These are phyloP conservation scores for Penicillium sumatraense DNA, from an alignment of 2,329 filamentous ascomycete species.

Conservation along the genomic window DNA sequence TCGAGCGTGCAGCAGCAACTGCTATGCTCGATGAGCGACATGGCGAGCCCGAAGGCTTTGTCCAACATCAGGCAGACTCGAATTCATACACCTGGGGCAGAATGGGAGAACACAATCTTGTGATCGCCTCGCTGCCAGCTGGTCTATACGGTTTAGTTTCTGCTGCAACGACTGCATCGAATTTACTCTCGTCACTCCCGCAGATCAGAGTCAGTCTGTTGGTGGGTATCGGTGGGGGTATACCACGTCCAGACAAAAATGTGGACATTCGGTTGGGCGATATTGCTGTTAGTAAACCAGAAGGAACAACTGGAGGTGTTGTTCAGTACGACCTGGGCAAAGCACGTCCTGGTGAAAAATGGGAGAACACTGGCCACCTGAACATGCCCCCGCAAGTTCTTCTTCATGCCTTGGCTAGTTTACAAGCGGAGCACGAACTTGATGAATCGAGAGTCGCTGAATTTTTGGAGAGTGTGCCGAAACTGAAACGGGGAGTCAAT, in stretches of 20 bases:
- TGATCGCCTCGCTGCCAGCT: slow-evolving; percentile 14
- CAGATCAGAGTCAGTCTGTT: slow-evolving; percentile 23
- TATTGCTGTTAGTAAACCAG: slow-evolving; percentile 29
- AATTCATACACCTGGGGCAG: slow-evolving; percentile 21
- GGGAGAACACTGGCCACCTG: slow-evolving; percentile 18
- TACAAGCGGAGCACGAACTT: slow-evolving; percentile 20
- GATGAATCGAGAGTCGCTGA: slow-evolving; percentile 8
- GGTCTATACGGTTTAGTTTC: slow-evolving; percentile 16
- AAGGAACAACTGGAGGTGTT: slow-evolving; percentile 22
- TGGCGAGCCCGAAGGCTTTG: slow-evolving; percentile 9
- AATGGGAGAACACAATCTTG: slow-evolving; percentile 18
- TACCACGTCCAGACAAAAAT: slow-evolving; percentile 18
- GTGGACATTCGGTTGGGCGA: slow-evolving; percentile 33
- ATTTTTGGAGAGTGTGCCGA: slow-evolving; percentile 5
- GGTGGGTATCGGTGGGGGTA: slow-evolving; percentile 31
- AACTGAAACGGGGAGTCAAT: slow-evolving; percentile 3
- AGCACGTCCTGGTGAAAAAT: slow-evolving; percentile 10
- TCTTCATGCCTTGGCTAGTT: slow-evolving; percentile 18
- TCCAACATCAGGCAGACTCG: slow-evolving; percentile 3
- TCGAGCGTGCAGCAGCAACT: slow-evolving; percentile 20
- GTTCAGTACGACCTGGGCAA: slow-evolving; percentile 29
- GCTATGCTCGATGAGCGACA: slow-evolving; percentile 29
- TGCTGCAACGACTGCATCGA: slow-evolving; percentile 12
- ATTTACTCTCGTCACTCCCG: slow-evolving; percentile 17
- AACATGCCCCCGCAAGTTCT: slow-evolving; percentile 25